These are phyloP conservation scores for Pulicaria dysenterica DNA, from an alignment of 129 eudicot genomes.

Conservation along the genomic window DNA sequence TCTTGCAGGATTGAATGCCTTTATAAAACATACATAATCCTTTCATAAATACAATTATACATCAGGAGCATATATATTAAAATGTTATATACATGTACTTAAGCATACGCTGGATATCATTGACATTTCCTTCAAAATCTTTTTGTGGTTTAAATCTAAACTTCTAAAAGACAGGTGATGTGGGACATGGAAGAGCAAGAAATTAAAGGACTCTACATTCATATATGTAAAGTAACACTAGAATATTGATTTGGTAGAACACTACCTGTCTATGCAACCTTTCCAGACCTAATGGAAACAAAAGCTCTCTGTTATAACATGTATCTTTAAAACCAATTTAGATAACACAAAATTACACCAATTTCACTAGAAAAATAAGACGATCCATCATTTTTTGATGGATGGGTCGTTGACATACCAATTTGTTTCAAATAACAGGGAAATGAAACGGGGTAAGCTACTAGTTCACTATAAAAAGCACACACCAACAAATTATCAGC, in stretches of 20 bases:
- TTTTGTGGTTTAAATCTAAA: constrained; percentile 9
- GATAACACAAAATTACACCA: neutral
- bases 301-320: neutral
- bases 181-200: neutral
- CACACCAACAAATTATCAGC: constrained; percentile 17
- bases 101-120: constrained; percentile 4
- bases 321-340: constrained; percentile 8
- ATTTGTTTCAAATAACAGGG: constrained; percentile 6
- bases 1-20: neutral
- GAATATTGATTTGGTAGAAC: neutral
- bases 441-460: constrained; percentile 1
- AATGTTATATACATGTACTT: neutral
- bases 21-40: neutral
- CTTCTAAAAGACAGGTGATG: constrained; percentile 9
- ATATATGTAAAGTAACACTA: too few relatives aligned
- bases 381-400: neutral
- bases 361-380: neutral
- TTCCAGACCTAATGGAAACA: constrained; percentile 15
- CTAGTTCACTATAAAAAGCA: constrained; percentile 26
- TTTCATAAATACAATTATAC: neutral
- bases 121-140: constrained; percentile 7
- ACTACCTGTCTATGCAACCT: neutral
- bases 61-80: constrained; percentile 6
- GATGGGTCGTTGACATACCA: neutral
- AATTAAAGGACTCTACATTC: too few relatives aligned